A percentile compares a stretch with the other conserved stretches of the same genome.
Conservation (phyloP, 495 filamentous ascomycete genomes). For the Glonium stellatum region DNA sequence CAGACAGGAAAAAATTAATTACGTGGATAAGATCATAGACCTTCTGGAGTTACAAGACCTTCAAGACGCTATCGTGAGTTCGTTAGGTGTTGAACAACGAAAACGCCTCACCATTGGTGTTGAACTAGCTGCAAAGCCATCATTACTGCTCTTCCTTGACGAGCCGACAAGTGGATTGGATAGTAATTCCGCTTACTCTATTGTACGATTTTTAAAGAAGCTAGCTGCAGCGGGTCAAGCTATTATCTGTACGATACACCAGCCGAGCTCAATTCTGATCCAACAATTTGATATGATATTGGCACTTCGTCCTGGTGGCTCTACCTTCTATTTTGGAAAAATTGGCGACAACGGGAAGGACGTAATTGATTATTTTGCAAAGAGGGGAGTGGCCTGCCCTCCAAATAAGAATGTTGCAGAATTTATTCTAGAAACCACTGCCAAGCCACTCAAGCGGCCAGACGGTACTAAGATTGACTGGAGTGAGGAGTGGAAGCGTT, state of each 20-base stretch:
- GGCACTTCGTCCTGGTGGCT: conserved; percentile 70
- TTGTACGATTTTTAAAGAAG: conserved; percentile 66
- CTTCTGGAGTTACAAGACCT: conserved; percentile 24
- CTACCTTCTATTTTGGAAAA: conserved; percentile 82
- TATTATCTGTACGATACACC: conserved; percentile 87
- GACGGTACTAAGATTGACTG: conserved; percentile 72
- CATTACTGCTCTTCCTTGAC: conserved; percentile 26
- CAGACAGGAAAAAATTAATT: conserved; percentile 8
- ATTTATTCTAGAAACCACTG: conserved; percentile 55
- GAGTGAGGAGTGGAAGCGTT: conserved; percentile 64
- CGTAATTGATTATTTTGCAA: conserved; percentile 70
- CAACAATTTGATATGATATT: conserved; percentile 80
- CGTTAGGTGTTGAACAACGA: conserved; percentile 27
- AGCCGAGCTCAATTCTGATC: conserved; percentile 82
- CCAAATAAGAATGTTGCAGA: conserved; percentile 77
- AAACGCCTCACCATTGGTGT: conserved; percentile 27
- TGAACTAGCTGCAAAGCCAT: conserved; percentile 24
- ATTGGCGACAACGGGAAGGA: conserved; percentile 71
- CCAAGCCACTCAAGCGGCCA: conserved; percentile 74
- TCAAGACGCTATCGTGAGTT: too few relatives aligned
- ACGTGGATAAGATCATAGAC: conserved; percentile 24
- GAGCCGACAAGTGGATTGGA: conserved; percentile 50
- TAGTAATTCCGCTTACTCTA: conserved; percentile 37
- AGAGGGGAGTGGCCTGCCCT: conserved; percentile 67
- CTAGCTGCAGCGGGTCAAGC: conserved; percentile 75